A percentile compares a stretch with the other conserved stretches of the same genome.
Evolutionary conservation across 306 rosid species (phyloP).

Genomic region (Corylus americana): DNA sequence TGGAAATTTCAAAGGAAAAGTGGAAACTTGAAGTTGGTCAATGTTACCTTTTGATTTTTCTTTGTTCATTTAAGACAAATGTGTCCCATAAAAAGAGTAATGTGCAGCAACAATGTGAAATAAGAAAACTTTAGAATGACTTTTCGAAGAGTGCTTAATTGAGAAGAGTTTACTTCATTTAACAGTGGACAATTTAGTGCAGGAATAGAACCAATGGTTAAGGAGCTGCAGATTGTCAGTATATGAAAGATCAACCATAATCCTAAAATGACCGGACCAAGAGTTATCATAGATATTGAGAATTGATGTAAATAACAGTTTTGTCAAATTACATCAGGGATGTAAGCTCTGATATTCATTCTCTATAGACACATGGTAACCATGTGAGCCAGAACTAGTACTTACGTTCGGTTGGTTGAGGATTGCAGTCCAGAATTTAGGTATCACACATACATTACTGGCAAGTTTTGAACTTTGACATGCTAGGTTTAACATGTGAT

Average conservation of each 20-base stretch:
- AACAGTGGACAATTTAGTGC: neutral
- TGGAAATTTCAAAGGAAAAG: neutral
- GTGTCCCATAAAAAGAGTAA: neutral
- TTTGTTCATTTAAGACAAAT: neutral
- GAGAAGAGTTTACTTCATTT: neutral
- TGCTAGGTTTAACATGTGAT: neutral
- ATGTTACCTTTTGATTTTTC: neutral
- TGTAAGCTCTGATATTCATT: neutral
- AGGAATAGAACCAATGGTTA: neutral
- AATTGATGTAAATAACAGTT: neutral
- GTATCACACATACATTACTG: neutral
- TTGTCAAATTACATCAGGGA: neutral
- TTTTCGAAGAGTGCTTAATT: neutral
- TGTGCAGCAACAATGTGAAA: neutral
- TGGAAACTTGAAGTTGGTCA: neutral
- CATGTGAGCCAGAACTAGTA: neutral
- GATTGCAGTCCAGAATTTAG: neutral
- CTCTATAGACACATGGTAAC: neutral
- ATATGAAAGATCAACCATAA: neutral
- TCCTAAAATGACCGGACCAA: neutral
- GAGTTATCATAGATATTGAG: neutral
- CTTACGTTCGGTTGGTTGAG: neutral
- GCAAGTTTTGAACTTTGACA: neutral
- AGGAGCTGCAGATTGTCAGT: conserved; percentile 3
- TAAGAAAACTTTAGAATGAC: neutral